phyloP scores from a whole-genome alignment of 2,329 filamentous ascomycete species.

The Cordyceps cicadae region DNA sequence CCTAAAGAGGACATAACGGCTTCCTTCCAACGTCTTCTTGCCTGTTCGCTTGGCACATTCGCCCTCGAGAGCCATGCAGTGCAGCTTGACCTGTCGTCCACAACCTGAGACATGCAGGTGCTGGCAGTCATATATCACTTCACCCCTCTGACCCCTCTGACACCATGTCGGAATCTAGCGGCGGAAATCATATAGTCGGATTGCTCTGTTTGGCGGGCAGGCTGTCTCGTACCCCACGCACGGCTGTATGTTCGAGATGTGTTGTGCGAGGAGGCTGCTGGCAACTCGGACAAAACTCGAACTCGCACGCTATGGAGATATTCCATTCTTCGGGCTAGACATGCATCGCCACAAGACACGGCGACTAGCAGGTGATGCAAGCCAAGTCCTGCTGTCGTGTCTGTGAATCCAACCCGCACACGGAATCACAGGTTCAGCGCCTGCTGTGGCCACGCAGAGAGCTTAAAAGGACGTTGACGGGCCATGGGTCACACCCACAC shows the following conservation, averaged over 20 bases:
- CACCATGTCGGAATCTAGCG: not conserved
- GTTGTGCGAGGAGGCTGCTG: not conserved
- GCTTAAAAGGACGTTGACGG: not conserved
- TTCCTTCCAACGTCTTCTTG: not conserved
- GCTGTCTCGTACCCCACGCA: not conserved
- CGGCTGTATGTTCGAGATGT: not conserved
- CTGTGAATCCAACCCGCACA: not conserved
- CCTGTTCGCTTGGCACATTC: not conserved
- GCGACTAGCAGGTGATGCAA: not conserved
- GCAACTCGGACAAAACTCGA: not conserved
- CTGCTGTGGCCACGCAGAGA: not conserved
- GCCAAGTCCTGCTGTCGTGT: not conserved
- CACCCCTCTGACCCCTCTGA: not conserved
- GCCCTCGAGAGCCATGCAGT: not conserved
- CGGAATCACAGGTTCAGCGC: not conserved
- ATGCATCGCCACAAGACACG: not conserved
- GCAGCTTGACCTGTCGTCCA: slow-evolving; percentile 5
- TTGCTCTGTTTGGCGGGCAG: not conserved
- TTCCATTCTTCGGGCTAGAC: not conserved
- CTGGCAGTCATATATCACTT: not conserved
- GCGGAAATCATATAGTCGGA: not conserved
- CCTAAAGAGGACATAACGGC: not conserved
- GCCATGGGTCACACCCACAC: not conserved
- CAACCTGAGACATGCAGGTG: not conserved
- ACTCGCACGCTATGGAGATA: not conserved